phyloP scores from a whole-genome alignment of 225 moss, liverwort and hornwort species.

The Bryum argenteum region DNA sequence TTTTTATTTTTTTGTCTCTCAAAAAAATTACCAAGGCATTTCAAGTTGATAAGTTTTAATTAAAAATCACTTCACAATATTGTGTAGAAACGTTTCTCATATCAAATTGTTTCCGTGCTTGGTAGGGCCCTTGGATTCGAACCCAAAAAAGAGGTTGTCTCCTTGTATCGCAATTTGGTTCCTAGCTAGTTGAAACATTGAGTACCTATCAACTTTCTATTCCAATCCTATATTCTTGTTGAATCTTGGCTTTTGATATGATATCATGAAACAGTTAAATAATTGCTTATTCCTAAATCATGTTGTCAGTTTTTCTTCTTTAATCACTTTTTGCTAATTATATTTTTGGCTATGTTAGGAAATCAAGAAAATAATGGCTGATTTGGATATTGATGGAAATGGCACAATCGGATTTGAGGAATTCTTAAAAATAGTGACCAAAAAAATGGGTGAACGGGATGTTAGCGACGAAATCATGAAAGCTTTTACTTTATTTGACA shows the following conservation, averaged over 20 bases:
- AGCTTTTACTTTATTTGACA: conserved; percentile 87
- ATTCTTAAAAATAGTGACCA: conserved; percentile 94
- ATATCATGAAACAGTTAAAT: too few relatives aligned
- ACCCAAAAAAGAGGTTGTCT: conserved; percentile 69
- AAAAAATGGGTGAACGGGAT: conserved; percentile 90
- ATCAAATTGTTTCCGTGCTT: conserved; percentile 25
- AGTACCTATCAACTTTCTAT: too few relatives aligned
- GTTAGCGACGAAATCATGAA: conserved; percentile 94
- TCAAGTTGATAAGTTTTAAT: too few relatives aligned
- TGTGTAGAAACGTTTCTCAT: too few relatives aligned
- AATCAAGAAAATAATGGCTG: conserved; percentile 89
- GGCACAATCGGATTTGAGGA: conserved; percentile 84
- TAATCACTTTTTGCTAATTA: background rate
- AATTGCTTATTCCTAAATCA: too few relatives aligned
- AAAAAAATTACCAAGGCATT: background rate
- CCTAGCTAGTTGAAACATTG: background rate
- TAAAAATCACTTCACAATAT: too few relatives aligned
- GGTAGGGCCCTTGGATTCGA: conserved; percentile 97
- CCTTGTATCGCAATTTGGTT: background rate
- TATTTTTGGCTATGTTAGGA: conserved; percentile 51
- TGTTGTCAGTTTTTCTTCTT: too few relatives aligned
- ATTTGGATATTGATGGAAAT: conserved; percentile 81
- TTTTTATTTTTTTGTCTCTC: too few relatives aligned
- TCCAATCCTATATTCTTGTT: background rate
- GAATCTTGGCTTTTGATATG: too few relatives aligned